These are phyloP conservation scores for Fusarium xyrophilum DNA, from an alignment of 2,329 filamentous ascomycete species.

Conservation along the genomic window DNA sequence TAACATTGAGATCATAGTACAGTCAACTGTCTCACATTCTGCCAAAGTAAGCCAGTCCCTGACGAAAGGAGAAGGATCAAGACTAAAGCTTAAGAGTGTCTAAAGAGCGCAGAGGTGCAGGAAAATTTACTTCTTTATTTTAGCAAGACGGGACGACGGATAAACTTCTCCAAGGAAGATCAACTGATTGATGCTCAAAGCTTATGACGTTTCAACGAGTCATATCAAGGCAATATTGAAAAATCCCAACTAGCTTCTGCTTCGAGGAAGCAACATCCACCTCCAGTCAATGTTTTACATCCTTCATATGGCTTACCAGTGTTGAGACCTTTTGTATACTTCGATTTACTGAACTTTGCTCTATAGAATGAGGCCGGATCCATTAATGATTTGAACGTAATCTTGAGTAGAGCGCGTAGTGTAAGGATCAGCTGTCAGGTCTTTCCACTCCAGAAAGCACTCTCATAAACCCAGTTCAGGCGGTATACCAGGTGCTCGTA, in stretches of 20 bases:
- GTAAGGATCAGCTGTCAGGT: not conserved
- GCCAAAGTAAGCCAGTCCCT: not conserved
- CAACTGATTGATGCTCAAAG: no score
- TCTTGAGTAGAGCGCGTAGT: no score
- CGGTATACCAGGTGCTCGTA: not conserved
- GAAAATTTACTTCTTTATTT: not conserved
- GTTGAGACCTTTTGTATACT: not conserved
- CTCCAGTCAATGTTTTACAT: not conserved
- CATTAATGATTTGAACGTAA: not conserved
- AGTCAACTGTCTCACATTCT: not conserved
- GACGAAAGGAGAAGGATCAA: not conserved
- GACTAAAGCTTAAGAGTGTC: not conserved
- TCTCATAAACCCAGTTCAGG: not conserved
- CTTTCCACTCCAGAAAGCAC: not conserved
- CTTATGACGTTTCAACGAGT: no score
- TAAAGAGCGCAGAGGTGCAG: not conserved
- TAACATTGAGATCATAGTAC: not conserved
- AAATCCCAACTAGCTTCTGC: no score
- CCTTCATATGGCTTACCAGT: not conserved
- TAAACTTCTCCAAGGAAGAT: not conserved
- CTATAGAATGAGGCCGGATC: not conserved
- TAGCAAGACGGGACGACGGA: not conserved
- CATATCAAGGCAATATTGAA: no score
- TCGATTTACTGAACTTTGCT: not conserved
- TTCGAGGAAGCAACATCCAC: no score